These are phyloP conservation scores for Polytrichum commune DNA, from an alignment of 225 moss, liverwort and hornwort species.

Conservation along the genomic window DNA sequence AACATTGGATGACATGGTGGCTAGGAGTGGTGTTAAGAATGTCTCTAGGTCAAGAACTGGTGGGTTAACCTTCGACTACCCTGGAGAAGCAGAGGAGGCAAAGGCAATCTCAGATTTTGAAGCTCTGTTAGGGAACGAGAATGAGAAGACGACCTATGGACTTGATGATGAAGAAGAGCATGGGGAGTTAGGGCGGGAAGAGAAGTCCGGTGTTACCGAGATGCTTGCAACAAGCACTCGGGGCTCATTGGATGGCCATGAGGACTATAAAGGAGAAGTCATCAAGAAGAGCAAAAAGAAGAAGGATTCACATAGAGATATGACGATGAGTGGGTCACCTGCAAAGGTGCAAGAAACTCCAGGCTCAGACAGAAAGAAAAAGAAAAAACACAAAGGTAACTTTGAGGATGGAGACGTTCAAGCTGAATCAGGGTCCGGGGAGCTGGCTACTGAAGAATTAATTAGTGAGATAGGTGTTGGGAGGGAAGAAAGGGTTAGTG, in stretches of 20 bases:
- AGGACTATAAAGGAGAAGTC: slow-evolving; percentile 18
- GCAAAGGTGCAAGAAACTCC: slow-evolving; percentile 16
- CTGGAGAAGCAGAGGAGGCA: slow-evolving; percentile 16
- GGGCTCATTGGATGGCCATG: neutral
- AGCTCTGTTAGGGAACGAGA: slow-evolving; percentile 51
- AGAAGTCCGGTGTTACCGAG: slow-evolving; percentile 21
- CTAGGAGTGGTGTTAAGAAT: slow-evolving; percentile 34
- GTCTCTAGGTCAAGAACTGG: slow-evolving; percentile 9
- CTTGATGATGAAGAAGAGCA: slow-evolving; percentile 15
- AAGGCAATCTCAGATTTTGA: slow-evolving; percentile 43
- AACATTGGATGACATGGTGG: slow-evolving; percentile 57
- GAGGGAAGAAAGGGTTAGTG: slow-evolving; percentile 18
- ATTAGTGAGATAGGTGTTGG: slow-evolving; percentile 19
- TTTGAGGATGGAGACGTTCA: slow-evolving; percentile 17
- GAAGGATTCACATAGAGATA: slow-evolving; percentile 10
- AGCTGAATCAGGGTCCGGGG: slow-evolving; percentile 17
- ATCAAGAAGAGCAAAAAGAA: slow-evolving; percentile 41
- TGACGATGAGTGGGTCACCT: slow-evolving; percentile 5
- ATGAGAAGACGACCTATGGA: slow-evolving; percentile 19
- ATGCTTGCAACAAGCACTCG: slow-evolving; percentile 21
- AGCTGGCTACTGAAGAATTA: slow-evolving; percentile 21
- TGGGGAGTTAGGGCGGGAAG: slow-evolving; percentile 22
- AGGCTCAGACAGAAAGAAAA: slow-evolving; percentile 24
- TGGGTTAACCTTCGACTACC: slow-evolving; percentile 30
- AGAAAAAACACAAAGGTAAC: slow-evolving; percentile 23